Evolutionary conservation across 306 rosid genomes (phyloP).

Genomic region (Gleditsia sinensis): DNA sequence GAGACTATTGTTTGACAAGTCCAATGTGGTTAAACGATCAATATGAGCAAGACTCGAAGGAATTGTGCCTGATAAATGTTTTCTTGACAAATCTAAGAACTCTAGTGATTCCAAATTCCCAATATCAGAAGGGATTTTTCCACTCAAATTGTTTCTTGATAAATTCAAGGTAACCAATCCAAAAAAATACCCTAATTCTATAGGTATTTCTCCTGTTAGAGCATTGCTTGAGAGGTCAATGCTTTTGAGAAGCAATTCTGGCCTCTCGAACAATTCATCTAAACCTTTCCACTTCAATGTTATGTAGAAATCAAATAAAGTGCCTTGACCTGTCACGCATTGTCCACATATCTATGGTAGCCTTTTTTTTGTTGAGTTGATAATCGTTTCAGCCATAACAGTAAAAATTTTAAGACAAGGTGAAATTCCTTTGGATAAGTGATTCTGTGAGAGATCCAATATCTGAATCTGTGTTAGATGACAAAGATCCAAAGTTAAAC

Average conservation of each 20-base stretch:
- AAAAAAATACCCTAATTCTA: background rate
- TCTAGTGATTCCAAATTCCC: background rate
- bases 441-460: slow-evolving; percentile 20
- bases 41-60: slow-evolving; percentile 5
- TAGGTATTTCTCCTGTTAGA: background rate
- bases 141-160: background rate
- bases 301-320: background rate
- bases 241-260: background rate
- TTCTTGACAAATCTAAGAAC: slow-evolving; percentile 25
- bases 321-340: background rate
- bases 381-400: background rate
- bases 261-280: background rate
- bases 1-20: background rate
- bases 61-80: background rate
- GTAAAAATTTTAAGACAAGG: background rate
- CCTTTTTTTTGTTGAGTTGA: background rate
- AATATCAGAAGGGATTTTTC: background rate
- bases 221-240: slow-evolving; percentile 1
- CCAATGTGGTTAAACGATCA: too few species aligned
- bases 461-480: background rate
- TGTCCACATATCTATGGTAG: fast-evolving
- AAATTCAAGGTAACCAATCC: slow-evolving; percentile 5
- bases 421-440: background rate
- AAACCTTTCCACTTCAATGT: background rate
- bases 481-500: background rate